Evolutionary conservation across 2,329 filamentous ascomycete genomes (phyloP).

Genomic region (Venturiaceae sp.): DNA sequence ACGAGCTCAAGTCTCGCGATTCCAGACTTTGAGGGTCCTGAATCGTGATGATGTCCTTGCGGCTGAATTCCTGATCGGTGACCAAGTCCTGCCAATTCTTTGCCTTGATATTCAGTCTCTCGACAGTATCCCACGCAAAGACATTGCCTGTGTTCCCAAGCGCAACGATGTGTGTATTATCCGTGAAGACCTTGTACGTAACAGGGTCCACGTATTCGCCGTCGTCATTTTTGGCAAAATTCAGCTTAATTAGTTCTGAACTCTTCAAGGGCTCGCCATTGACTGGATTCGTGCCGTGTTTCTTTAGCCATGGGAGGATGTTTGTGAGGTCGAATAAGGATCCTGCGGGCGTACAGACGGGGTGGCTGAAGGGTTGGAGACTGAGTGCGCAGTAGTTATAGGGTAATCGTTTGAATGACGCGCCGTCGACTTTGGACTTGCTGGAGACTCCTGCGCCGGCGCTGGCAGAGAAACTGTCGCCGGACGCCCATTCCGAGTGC

Average conservation of each 20-base stretch:
- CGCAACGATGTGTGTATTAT: constrained; percentile 95
- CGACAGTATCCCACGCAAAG: constrained; percentile 91
- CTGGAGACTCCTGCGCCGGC: constrained; percentile 53
- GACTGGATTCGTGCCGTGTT: constrained; percentile 86
- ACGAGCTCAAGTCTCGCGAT: constrained; percentile 71
- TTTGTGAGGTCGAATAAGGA: constrained; percentile 94
- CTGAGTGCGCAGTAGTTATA: constrained; percentile 98
- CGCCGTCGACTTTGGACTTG: constrained; percentile 43
- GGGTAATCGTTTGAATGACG: constrained; percentile 76
- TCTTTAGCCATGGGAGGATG: constrained; percentile 88
- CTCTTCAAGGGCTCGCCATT: constrained; percentile 69
- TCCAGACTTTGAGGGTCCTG: constrained; percentile 91
- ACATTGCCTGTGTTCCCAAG: constrained; percentile 84
- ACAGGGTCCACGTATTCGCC: constrained; percentile 92
- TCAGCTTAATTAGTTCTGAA: constrained; percentile 79
- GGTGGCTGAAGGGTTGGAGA: constrained; percentile 88
- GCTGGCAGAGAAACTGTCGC: constrained; percentile 78
- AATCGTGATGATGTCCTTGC: constrained; percentile 89
- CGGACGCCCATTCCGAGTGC: constrained; percentile 93
- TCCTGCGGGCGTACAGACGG: constrained; percentile 80
- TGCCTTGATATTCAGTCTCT: constrained; percentile 89
- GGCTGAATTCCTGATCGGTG: constrained; percentile 74
- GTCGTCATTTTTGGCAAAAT: constrained; percentile 86
- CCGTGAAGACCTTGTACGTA: constrained; percentile 93
- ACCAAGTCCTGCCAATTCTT: constrained; percentile 93